Evolutionary conservation across 257 asterid genomes (phyloP), one percentile per base, ranked within the genome.

Genomic region (Solanum dulcamara): DNA sequence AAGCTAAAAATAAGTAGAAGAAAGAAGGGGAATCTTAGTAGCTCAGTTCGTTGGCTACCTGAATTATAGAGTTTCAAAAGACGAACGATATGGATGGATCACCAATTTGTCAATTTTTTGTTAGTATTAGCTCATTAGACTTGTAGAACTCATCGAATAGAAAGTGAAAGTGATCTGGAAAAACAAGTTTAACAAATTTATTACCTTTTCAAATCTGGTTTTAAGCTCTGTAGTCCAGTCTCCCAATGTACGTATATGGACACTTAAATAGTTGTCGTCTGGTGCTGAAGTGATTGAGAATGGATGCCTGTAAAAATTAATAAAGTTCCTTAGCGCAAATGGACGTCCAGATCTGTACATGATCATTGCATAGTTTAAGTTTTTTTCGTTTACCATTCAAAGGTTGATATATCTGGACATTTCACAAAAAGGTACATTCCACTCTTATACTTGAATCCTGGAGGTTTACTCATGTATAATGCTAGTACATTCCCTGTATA

Each of bases 221-320:
- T 86, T 90, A 55, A 96, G 98, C 90, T 94, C 99, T 4, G 97
- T 89, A 1, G 98, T 96, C 98, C 98, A 96, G 84, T 96, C 99
- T 72, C 99, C 99, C 55, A 93, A 57, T 3, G 98, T 88, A 40
- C 98, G 97, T 66, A 96, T 93, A 82, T 96, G 98, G 77, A 96
- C 94, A 32, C 98, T 94, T 83, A 96, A 86, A 81, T 92, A 93
- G 81, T 88, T 90, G 55, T 96, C 98, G 17, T 89, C 98, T n/a
- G 99, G 99, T 53, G 98, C 98, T 84, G 98, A 96, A 83, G 99
- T 96, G 87, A 96, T 93, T 26, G 99, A 94, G 89, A 96, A 96
- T 10, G 99, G 98, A 90, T 96, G 99, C 98, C 97, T 96, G 91
- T 42, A 81, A 85, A 33, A 59, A 55, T 8, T 15, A 22, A 84